Evolutionary conservation across 75 land plant genomes (phyloP).

Genomic region (Cupressus sempervirens): DNA sequence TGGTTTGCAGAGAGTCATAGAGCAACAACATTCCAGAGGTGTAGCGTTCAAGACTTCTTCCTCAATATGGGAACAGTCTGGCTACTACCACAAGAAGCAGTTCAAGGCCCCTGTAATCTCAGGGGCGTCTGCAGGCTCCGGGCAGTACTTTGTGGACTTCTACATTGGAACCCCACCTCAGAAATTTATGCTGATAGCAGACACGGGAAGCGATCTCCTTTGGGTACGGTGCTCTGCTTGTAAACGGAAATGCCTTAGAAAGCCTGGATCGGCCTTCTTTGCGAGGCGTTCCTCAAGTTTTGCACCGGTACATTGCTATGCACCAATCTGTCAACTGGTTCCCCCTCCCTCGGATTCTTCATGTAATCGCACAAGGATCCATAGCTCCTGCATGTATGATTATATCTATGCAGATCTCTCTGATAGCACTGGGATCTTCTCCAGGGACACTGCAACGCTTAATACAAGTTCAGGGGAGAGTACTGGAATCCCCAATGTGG

Average conservation of each 20-base stretch:
- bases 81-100: background rate
- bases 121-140: conserved; percentile 57
- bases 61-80: background rate
- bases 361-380: conserved; percentile 41
- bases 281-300: conserved; percentile 42
- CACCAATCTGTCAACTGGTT: conserved; percentile 29
- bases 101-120: conserved; percentile 39
- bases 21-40: background rate
- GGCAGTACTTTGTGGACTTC: conserved; percentile 69
- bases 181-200: conserved; percentile 52
- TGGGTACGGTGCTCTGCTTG: conserved; percentile 65
- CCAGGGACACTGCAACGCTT: conserved; percentile 46
- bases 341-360: conserved; percentile 29
- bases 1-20: background rate
- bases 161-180: conserved; percentile 66
- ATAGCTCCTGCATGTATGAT: conserved; percentile 55
- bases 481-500: conserved; percentile 13
- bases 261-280: conserved; percentile 32
- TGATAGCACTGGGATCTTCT: conserved; percentile 43
- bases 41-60: background rate
- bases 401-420: conserved; percentile 59
- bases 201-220: conserved; percentile 67
- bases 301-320: conserved; percentile 42
- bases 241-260: conserved; percentile 16
- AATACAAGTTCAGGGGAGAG: conserved; percentile 22